These are phyloP conservation scores for Penicillium sp. DNA, from an alignment of 2,329 filamentous ascomycete genomes.

Conservation along the genomic window DNA sequence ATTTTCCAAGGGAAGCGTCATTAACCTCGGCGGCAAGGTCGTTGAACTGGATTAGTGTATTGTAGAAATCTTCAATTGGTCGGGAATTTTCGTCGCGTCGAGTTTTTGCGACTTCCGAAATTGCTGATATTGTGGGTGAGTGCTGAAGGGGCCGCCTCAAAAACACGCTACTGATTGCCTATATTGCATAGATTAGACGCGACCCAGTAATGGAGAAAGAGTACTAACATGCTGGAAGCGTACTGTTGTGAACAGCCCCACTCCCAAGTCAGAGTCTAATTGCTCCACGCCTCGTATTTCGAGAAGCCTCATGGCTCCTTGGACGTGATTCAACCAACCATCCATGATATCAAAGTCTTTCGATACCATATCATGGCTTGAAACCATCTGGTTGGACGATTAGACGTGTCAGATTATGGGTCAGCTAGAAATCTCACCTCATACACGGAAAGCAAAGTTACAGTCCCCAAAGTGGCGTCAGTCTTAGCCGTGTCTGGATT, in stretches of 20 bases:
- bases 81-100: background rate
- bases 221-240: slow-evolving; percentile 8
- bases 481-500: slow-evolving; percentile 4
- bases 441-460: slow-evolving; percentile 16
- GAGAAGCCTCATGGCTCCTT: slow-evolving; percentile 12
- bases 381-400: background rate
- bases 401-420: background rate
- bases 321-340: slow-evolving; percentile 15
- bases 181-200: background rate
- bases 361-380: background rate
- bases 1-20: background rate
- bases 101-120: slow-evolving; percentile 7
- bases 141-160: slow-evolving; percentile 2
- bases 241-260: slow-evolving; percentile 10
- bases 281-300: slow-evolving; percentile 16
- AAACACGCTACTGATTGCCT: slow-evolving; percentile 14
- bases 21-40: slow-evolving; percentile 12
- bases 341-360: background rate
- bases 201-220: background rate
- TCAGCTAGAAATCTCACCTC: slow-evolving; percentile 10
- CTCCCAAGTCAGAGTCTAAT: slow-evolving; percentile 1
- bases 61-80: slow-evolving; percentile 13
- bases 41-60: slow-evolving; percentile 8
- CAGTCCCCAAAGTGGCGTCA: slow-evolving; percentile 18
- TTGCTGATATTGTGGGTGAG: slow-evolving; percentile 5